A percentile compares a stretch with the other conserved stretches of the same genome.
Evolutionary conservation across 495 filamentous ascomycete species (phyloP).

Genomic region (Lophiotrema nucula): DNA sequence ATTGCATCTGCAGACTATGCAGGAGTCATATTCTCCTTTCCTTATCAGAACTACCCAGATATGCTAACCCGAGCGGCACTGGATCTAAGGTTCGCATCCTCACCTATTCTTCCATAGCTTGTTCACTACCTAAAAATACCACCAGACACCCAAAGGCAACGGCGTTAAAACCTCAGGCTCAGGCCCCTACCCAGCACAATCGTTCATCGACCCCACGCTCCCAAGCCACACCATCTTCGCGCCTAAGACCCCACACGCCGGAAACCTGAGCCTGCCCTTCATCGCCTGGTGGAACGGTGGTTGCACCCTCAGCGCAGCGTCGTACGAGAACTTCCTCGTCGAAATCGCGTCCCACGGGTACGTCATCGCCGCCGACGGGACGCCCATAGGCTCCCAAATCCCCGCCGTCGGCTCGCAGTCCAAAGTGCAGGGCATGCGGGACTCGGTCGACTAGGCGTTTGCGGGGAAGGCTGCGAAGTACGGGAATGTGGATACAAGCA

Average conservation of each 20-base stretch:
- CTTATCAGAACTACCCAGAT: constrained; percentile 18
- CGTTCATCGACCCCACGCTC: constrained; percentile 13
- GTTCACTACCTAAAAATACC: too few species aligned
- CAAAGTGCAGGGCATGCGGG: constrained; percentile 22
- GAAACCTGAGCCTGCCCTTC: constrained; percentile 19
- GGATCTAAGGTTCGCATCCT: too few species aligned
- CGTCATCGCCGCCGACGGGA: constrained; percentile 20
- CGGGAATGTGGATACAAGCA: constrained; percentile 17
- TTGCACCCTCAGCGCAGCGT: background rate
- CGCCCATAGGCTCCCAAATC: constrained; percentile 1
- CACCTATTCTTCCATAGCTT: too few species aligned
- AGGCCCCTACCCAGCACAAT: constrained; percentile 23
- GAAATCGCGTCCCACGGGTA: constrained; percentile 26
- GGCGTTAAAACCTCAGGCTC: constrained; percentile 12
- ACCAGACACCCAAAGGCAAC: constrained; percentile 1
- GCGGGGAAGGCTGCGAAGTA: constrained; percentile 21
- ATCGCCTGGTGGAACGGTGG: constrained; percentile 28
- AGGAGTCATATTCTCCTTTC: constrained; percentile 21
- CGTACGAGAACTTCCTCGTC: constrained; percentile 16
- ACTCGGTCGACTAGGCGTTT: constrained; percentile 12
- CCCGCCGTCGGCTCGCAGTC: background rate
- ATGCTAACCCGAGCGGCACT: background rate
- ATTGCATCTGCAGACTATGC: too few species aligned
- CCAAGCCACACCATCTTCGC: constrained; percentile 19
- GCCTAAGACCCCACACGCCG: constrained; percentile 6